Percentiles rank a stretch among this genome's conserved stretches.
These are phyloP conservation scores for Globisporangium recalcitrans DNA, from an alignment of 352 stramenopile genomes.

Conservation along the genomic window DNA sequence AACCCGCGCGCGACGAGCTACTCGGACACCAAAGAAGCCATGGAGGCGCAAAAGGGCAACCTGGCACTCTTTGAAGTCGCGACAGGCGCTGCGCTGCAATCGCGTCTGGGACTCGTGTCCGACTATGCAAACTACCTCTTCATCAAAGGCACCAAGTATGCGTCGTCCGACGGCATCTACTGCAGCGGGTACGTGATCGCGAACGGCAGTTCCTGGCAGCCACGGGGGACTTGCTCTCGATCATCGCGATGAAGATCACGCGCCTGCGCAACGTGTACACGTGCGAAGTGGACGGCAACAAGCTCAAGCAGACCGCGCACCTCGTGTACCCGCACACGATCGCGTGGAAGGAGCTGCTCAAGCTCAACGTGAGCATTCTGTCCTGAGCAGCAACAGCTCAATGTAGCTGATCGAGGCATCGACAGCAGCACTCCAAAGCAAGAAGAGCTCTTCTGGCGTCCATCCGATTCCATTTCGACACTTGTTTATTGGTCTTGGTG, in stretches of 20 bases:
- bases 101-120: slow-evolving; percentile 31
- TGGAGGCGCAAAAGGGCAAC: background rate
- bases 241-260: background rate
- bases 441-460: no score
- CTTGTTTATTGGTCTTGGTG: no score
- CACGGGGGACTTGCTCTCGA: background rate
- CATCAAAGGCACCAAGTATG: slow-evolving; percentile 29
- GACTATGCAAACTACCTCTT: slow-evolving; percentile 45
- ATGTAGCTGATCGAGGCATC: no score
- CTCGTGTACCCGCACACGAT: slow-evolving; percentile 1
- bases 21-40: background rate
- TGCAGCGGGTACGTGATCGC: slow-evolving; percentile 53
- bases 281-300: slow-evolving; percentile 1
- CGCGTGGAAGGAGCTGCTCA: background rate
- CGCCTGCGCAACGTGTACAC: slow-evolving; percentile 5
- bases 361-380: slow-evolving; percentile 13
- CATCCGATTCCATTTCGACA: no score
- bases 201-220: slow-evolving; percentile 22
- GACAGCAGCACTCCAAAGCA: no score
- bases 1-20: background rate
- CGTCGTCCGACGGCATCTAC: slow-evolving; percentile 43
- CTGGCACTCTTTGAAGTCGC: slow-evolving; percentile 21
- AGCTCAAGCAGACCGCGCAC: slow-evolving; percentile 5
- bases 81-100: background rate
- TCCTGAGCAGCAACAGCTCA: no score